Percentiles rank a stretch among this genome's conserved stretches.
Evolutionary conservation across 139 green algal species (phyloP).

Genomic region (Coccomyxa sp.): DNA sequence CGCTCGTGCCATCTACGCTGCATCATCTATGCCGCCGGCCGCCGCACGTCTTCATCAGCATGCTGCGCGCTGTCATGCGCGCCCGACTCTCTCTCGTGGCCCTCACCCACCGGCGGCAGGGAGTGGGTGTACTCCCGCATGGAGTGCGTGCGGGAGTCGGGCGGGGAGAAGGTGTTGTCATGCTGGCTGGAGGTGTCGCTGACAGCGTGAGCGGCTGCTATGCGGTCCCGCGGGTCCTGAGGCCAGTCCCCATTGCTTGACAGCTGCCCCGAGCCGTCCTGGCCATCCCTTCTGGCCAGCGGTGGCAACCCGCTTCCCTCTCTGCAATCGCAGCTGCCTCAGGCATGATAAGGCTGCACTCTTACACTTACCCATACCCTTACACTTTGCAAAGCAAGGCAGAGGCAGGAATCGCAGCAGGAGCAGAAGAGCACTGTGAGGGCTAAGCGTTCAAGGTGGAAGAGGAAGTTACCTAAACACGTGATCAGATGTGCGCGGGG

Average conservation of each 20-base stretch:
- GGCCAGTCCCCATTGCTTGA: not conserved
- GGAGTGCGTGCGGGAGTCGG: not conserved
- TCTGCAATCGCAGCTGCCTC: not conserved
- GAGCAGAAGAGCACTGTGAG: not conserved
- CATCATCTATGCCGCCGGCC: too few species aligned
- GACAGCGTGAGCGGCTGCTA: not conserved
- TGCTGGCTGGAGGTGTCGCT: not conserved
- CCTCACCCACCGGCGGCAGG: not conserved
- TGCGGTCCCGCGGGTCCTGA: not conserved
- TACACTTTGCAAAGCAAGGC: too few species aligned
- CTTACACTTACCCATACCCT: too few species aligned
- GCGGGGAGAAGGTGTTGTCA: not conserved
- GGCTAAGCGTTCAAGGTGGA: not conserved
- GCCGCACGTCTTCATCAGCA: too few species aligned
- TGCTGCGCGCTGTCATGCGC: too few species aligned
- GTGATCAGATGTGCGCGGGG: not conserved
- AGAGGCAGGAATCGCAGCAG: not conserved
- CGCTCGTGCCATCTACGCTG: too few species aligned
- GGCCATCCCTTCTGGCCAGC: not conserved
- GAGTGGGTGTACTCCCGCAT: not conserved
- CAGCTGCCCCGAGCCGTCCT: not conserved
- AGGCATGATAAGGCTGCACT: too few species aligned
- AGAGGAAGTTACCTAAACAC: not conserved
- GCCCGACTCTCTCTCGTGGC: not conserved
- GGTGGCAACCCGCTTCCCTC: not conserved